phyloP scores from a whole-genome alignment of 805 yeast genomes.

The Metschnikowia gruessii region DNA sequence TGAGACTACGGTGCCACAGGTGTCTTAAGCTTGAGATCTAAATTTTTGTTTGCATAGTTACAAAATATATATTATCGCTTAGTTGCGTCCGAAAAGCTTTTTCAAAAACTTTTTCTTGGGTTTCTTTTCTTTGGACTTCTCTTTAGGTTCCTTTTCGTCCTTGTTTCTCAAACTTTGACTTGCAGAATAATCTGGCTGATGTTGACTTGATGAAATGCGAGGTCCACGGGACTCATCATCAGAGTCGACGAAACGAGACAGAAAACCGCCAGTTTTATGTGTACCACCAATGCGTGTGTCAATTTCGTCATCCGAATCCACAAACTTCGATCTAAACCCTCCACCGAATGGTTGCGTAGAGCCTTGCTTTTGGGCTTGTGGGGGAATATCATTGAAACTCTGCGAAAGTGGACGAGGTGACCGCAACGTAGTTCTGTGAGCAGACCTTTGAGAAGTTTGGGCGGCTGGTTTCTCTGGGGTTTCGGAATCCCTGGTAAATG shows the following conservation, averaged over 20 bases:
- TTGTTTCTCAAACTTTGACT: conserved; percentile 14
- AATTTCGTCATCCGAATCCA: conserved; percentile 63
- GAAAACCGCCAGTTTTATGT: conserved; percentile 17
- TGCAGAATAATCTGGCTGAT: conserved; percentile 10
- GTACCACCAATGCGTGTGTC: conserved; percentile 7
- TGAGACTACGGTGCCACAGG: neutral
- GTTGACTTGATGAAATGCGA: conserved; percentile 1
- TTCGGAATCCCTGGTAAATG: conserved; percentile 48
- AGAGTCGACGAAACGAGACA: conserved; percentile 30
- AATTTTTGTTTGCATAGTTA: neutral
- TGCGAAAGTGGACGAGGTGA: conserved; percentile 2
- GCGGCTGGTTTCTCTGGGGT: conserved; percentile 1
- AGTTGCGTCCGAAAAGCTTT: conserved; percentile 38
- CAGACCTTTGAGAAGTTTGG: conserved; percentile 1
- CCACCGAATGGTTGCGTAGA: neutral
- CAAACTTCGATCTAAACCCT: conserved; percentile 51
- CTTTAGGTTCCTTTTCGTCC: conserved; percentile 8
- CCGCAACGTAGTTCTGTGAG: conserved; percentile 12
- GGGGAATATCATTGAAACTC: neutral
- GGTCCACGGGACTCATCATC: conserved; percentile 25
- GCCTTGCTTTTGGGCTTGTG: neutral
- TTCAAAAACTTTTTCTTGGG: conserved; percentile 35
- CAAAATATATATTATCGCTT: neutral
- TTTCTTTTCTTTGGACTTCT: conserved; percentile 23
- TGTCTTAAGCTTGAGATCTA: neutral